Evolutionary conservation across 768 basidiomycete genomes (phyloP).

Genomic region (Porphyrellus cyaneotinctus): DNA sequence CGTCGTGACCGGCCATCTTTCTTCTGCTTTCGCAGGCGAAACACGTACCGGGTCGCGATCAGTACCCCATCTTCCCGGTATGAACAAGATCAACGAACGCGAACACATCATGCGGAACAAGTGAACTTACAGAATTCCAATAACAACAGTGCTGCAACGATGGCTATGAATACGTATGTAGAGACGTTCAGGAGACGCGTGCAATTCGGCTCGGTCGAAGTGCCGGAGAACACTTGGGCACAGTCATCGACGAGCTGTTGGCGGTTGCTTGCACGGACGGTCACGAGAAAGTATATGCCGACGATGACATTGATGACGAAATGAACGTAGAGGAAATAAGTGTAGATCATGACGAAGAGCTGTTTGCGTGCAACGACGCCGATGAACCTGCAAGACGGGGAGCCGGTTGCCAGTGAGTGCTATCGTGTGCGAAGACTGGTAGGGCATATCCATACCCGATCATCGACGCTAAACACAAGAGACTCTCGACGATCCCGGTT

Average conservation of each 20-base stretch:
- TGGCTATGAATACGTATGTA: constrained; percentile 43
- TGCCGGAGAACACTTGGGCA: constrained; percentile 39
- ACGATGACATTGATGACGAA: constrained; percentile 52
- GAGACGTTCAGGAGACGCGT: constrained; percentile 38
- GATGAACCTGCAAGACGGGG: constrained; percentile 46
- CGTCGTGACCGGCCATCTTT: constrained; percentile 34
- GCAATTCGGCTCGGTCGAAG: constrained; percentile 44
- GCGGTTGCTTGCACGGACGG: constrained; percentile 44
- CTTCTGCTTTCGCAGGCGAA: constrained; percentile 51
- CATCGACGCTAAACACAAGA: constrained; percentile 50
- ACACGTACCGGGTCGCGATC: constrained; percentile 51
- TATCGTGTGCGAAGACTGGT: background rate
- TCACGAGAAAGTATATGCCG: constrained; percentile 48
- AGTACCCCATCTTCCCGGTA: constrained; percentile 44
- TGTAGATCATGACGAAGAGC: constrained; percentile 52
- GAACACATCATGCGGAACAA: background rate
- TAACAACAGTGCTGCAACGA: constrained; percentile 43
- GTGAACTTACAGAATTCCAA: constrained; percentile 53
- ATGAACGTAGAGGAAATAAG: constrained; percentile 55
- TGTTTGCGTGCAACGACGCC: constrained; percentile 64
- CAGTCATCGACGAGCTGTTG: constrained; percentile 44
- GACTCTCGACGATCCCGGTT: constrained; percentile 49
- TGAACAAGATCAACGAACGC: constrained; percentile 3
- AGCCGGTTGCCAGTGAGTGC: too few species aligned
- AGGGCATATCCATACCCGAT: constrained; percentile 42